Base-by-base conservation (phyloP, 2,329 filamentous ascomycete species). In the Eurotiales sp. region DNA sequence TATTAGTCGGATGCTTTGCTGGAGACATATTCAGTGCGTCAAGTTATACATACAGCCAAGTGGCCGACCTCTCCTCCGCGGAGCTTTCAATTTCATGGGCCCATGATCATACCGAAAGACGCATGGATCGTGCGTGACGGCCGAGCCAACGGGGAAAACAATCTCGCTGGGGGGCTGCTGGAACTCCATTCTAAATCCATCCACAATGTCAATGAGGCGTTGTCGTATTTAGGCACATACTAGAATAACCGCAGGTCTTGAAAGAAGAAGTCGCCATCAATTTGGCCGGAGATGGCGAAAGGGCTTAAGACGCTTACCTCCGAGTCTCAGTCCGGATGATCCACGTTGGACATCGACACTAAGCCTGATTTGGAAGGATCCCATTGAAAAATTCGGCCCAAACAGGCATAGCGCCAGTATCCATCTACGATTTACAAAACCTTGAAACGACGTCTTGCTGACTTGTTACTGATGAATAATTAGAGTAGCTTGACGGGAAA, bases 101-200 rank as follows among this genome's bases (percentile, higher is more conserved):
- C 50, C 50, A 23, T 47, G 22, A 21, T 52, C 37, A 21, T 46
- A 52, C n/a, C 14, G 36, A 15, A 52, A 52, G 3, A 52, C 12
- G 17, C 43, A 52, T 14, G n/a, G n/a, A 19, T 47, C 50, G 21
- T 19, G 19, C 11, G n/a, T 14, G 14, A n/a, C 14, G 12, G 17
- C 37, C 27, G 50, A 40, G 4, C 23, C 5, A 27, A 47, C 30
- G 7, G 17, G 22, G 22, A 37, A 52, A 32, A 52, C 23, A 8
- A 52, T 40, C 11, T 52, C 50, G 2, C 50, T 52, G 6, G 50
- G 19, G 14, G 25, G 10, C 32, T 45, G 22, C 25, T 39, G 15
- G 22, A 6, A 4, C 30, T 4, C 10, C 11, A 45, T n/a, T 1
- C 2, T 12, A 6, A n/a, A n/a, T n/a, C n/a, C n/a, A n/a, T n/a